Evolutionary conservation across 2,329 filamentous ascomycete genomes (phyloP), one percentile per base, ranked within the genome.

Genomic region (Pestalotiopsis sp.): DNA sequence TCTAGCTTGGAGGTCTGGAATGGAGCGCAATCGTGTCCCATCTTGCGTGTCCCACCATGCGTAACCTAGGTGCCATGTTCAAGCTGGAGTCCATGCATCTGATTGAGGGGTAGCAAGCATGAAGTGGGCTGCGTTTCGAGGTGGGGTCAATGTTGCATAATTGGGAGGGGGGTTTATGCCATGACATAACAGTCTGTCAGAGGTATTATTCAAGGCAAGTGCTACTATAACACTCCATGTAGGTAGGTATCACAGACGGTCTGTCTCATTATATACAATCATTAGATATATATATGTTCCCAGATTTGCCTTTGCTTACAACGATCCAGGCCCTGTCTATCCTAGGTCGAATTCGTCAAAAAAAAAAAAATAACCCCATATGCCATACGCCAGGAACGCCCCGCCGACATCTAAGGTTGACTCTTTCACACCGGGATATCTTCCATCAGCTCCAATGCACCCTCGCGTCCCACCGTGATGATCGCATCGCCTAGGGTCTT

Each of bases 401-500:
- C 23, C 23, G 17, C 23, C 9, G 57, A 59, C 23, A 36, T 36
- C 31, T 36, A 36, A 27, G 27, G 6, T 27, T 27, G 23, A 14
- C 14, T 13, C 17, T 4, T 23, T 82, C 74, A 92, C 63, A 92
- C 75, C 1, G 91, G 91, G 75, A 93, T 88, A 64, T 87, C 87
- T 75, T 92, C 90, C 86, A 93, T 90, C 82, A 92, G 84, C 78
- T 92, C 88, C 75, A 88, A 78, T 2, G 88, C 85, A 2, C 90
- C 88, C 75, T 92, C 90, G 57, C 90, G 83, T 2, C 87, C 89
- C 12, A 92, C 88, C 0, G 90, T 93, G 71, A 94, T 88, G 64
- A 93, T 92, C 1, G 90, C 89, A 79, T 93, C 91, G 2, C 91
- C 91, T 23, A 94, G 77, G 2, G 90, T 92, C 80, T 93, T 93